A percentile compares a stretch with the other conserved stretches of the same genome.
phyloP scores from a whole-genome alignment of 306 rosid species.

The Citrullus amarus region DNA sequence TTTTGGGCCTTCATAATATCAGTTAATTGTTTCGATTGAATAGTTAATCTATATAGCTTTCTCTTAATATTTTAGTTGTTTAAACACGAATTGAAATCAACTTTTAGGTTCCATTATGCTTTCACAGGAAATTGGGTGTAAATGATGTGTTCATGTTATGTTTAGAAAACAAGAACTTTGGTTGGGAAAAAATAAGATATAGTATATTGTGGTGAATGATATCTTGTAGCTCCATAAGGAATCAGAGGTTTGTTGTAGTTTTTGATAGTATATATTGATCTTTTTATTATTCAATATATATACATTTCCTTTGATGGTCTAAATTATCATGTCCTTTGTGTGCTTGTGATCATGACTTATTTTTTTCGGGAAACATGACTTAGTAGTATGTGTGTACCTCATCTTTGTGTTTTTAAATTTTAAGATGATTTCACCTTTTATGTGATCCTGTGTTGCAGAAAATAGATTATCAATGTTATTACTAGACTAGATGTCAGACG shows the following conservation, averaged over 20 bases:
- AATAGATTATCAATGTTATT: background rate
- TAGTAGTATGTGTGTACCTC: background rate
- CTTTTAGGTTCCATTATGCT: background rate
- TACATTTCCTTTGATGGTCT: background rate
- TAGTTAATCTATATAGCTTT: background rate
- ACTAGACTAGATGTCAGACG: background rate
- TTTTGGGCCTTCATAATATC: background rate
- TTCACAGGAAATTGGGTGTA: background rate
- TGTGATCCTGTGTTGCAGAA: background rate
- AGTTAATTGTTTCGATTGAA: background rate
- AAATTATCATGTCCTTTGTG: background rate
- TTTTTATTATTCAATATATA: background rate
- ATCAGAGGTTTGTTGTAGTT: background rate
- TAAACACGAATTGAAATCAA: background rate
- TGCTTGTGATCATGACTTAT: background rate
- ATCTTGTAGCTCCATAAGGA: background rate
- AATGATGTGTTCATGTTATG: background rate
- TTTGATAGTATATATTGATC: background rate
- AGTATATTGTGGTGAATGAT: background rate
- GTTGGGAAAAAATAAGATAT: background rate
- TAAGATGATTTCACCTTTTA: background rate
- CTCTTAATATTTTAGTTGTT: background rate
- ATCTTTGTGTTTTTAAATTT: background rate
- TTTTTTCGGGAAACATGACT: background rate
- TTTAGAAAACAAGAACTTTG: background rate